Conservation (phyloP, 371 early-diverging fungal genomes). For the Encephalitozoon romaleae region DNA sequence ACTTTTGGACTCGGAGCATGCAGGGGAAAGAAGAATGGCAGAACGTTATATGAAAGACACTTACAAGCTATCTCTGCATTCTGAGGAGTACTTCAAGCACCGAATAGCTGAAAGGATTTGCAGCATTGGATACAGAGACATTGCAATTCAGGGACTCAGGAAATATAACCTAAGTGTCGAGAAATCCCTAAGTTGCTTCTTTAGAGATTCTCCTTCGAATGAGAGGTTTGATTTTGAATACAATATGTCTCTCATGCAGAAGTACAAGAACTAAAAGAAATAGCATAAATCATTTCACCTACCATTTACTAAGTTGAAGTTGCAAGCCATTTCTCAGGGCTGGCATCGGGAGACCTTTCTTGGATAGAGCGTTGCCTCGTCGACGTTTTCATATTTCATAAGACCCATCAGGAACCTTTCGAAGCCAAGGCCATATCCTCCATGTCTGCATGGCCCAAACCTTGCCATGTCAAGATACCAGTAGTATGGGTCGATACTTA, state of each 20-base stretch:
- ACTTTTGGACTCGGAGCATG: not conserved
- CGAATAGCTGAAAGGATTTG: not conserved
- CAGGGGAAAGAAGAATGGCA: not conserved
- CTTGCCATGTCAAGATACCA: constrained; percentile 97
- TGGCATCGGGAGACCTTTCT: constrained; percentile 73
- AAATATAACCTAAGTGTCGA: not conserved
- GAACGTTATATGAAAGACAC: not conserved
- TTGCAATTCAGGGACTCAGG: not conserved
- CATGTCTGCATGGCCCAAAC: constrained; percentile 91
- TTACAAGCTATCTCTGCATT: not conserved
- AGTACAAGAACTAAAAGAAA: not conserved
- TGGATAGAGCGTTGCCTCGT: constrained; percentile 86
- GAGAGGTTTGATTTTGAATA: not conserved
- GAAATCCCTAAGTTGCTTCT: not conserved
- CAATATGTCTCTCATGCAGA: not conserved
- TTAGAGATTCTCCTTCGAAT: not conserved
- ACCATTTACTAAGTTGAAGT: too few relatives aligned
- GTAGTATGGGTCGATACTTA: constrained; percentile 88
- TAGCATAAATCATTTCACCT: not conserved
- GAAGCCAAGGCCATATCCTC: constrained; percentile 96
- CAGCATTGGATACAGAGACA: not conserved
- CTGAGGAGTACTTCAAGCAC: not conserved
- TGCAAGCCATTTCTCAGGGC: constrained; percentile 44
- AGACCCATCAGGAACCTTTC: constrained; percentile 96
- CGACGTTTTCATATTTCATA: constrained; percentile 72